Evolutionary conservation across 2,329 filamentous ascomycete species (phyloP).

Genomic region (Neospermospora avenae): DNA sequence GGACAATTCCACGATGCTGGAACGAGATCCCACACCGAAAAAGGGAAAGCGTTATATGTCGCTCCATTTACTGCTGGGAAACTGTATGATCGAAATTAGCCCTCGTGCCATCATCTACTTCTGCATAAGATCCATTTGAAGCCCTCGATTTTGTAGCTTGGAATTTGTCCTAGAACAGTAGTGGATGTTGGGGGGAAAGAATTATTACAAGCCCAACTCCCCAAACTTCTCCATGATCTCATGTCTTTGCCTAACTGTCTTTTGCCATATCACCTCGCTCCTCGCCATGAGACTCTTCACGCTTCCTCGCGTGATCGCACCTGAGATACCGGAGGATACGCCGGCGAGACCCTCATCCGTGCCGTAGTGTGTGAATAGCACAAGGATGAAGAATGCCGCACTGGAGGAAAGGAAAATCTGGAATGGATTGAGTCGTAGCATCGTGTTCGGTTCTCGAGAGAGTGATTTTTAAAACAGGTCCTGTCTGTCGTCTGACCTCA

Average conservation of each 20-base stretch:
- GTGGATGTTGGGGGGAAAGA: constrained; percentile 7
- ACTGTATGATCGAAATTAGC: constrained; percentile 12
- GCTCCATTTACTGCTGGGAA: constrained; percentile 23
- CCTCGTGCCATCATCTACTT: no score
- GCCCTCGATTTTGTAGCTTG: no score
- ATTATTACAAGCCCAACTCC: constrained; percentile 30
- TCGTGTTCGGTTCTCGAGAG: neutral
- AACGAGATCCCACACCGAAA: constrained; percentile 39
- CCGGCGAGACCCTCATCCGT: constrained; percentile 1
- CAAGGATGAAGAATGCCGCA: constrained; percentile 14
- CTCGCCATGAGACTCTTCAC: constrained; percentile 26
- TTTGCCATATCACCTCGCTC: constrained; percentile 29
- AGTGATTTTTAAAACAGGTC: no score
- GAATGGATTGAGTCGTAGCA: neutral
- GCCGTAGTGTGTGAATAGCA: constrained; percentile 14
- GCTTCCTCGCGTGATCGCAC: constrained; percentile 11
- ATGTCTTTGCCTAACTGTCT: constrained; percentile 34
- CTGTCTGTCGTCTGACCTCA: no score
- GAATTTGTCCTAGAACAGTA: no score
- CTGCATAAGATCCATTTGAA: no score
- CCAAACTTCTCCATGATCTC: constrained; percentile 28
- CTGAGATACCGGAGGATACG: constrained; percentile 8
- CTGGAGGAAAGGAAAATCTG: constrained; percentile 13
- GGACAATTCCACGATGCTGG: constrained; percentile 40
- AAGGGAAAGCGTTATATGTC: constrained; percentile 27